Percentiles rank a stretch among this genome's conserved stretches.
phyloP scores from a whole-genome alignment of 2,329 filamentous ascomycete species.

The Colletotrichum kahawae region DNA sequence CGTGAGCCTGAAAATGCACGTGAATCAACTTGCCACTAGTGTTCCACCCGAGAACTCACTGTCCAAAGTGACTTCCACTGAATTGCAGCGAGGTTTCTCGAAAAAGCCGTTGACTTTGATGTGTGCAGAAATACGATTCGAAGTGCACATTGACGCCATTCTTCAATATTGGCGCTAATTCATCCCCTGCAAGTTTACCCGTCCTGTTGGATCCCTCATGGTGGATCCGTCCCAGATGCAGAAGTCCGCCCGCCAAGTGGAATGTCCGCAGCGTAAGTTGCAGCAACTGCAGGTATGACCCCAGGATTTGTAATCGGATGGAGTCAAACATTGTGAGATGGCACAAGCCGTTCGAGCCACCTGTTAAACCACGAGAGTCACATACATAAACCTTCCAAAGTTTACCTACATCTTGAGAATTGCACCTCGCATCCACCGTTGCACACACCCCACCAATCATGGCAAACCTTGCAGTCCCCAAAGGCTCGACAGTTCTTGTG shows the following conservation, averaged over 20 bases:
- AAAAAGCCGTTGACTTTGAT: neutral
- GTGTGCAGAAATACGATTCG: neutral
- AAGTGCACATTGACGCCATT: neutral
- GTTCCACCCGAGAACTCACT: neutral
- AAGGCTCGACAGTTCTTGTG: conserved; percentile 44
- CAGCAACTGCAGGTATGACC: neutral
- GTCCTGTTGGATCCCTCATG: neutral
- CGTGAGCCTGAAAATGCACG: neutral
- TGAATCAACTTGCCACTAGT: neutral
- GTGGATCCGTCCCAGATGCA: neutral
- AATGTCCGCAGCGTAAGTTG: neutral
- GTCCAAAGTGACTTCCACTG: neutral
- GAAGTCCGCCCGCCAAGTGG: neutral
- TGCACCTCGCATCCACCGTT: neutral
- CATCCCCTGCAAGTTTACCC: neutral
- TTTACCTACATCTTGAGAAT: neutral
- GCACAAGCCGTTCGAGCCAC: neutral
- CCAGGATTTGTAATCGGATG: neutral
- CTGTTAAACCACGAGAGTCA: neutral
- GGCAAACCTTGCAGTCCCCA: conserved; percentile 21
- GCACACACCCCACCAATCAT: neutral
- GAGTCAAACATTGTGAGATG: neutral
- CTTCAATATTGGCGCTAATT: neutral
- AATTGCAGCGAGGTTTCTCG: neutral
- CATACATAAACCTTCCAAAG: neutral